These are phyloP conservation scores for Thalassiosira exigua DNA, from an alignment of 352 stramenopile species.

Conservation along the genomic window DNA sequence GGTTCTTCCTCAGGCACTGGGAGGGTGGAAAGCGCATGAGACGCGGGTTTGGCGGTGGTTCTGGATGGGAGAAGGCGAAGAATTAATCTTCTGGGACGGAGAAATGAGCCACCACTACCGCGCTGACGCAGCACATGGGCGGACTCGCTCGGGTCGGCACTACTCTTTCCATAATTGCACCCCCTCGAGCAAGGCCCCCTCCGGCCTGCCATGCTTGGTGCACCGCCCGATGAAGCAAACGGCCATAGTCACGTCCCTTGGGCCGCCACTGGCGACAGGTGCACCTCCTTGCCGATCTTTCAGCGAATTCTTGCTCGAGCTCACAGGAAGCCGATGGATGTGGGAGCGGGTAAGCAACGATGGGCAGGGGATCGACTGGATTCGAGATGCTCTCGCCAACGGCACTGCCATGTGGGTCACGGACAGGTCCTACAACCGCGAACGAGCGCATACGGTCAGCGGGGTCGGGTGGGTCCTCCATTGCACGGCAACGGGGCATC, in stretches of 20 bases:
- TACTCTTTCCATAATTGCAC: too few relatives aligned
- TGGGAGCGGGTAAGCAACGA: conserved; percentile 4
- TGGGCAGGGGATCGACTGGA: not conserved
- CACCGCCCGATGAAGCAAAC: too few relatives aligned
- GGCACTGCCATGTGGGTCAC: conserved; percentile 14
- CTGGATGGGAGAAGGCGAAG: too few relatives aligned
- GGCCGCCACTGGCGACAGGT: too few relatives aligned
- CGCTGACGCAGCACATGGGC: too few relatives aligned
- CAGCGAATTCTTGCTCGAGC: not conserved
- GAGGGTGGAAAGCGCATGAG: not conserved
- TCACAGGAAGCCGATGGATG: conserved; percentile 16
- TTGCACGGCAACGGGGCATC: not conserved
- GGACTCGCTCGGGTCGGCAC: not conserved
- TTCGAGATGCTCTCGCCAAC: not conserved
- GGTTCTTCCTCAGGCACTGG: too few relatives aligned
- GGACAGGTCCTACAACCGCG: conserved; percentile 26
- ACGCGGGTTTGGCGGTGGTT: conserved; percentile 7
- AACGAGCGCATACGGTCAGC: conserved; percentile 14
- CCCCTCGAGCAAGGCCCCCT: too few relatives aligned
- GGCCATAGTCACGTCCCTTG: too few relatives aligned
- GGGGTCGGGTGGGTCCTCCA: conserved; percentile 10
- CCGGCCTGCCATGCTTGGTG: too few relatives aligned
- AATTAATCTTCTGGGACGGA: too few relatives aligned
- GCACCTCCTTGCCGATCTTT: too few relatives aligned
- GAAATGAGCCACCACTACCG: too few relatives aligned